Evolutionary conservation across 2,329 filamentous ascomycete species (phyloP).

Genomic region (Pyrenochaeta sp.): DNA sequence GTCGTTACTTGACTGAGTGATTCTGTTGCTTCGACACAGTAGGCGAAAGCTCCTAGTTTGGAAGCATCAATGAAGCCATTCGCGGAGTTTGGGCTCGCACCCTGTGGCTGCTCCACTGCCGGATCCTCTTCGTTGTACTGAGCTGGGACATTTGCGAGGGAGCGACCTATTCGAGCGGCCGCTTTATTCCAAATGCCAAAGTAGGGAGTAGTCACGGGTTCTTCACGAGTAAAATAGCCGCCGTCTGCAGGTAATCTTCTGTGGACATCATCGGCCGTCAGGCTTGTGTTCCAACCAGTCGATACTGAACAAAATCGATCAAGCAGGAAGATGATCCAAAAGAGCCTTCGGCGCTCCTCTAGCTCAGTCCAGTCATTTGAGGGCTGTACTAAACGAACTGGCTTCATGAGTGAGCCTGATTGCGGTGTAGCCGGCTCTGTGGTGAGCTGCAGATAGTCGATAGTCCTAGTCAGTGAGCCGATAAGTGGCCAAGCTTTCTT

Average conservation of each 20-base stretch:
- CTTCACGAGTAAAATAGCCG: slow-evolving; percentile 43
- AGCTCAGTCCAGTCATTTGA: slow-evolving; percentile 40
- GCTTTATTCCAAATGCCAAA: slow-evolving; percentile 48
- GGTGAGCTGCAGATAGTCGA: slow-evolving; percentile 43
- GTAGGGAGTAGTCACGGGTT: slow-evolving; percentile 42
- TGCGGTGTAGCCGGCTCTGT: slow-evolving; percentile 35
- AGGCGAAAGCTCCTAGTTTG: slow-evolving; percentile 44
- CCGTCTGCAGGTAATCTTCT: slow-evolving; percentile 42
- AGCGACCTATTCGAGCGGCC: slow-evolving; percentile 40
- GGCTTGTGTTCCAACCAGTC: slow-evolving; percentile 43
- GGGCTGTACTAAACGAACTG: slow-evolving; percentile 32
- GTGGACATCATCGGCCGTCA: slow-evolving; percentile 45
- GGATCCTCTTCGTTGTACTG: slow-evolving; percentile 46
- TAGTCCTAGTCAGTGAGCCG: slow-evolving; percentile 43
- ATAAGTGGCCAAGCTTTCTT: slow-evolving; percentile 43
- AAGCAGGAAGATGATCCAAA: slow-evolving; percentile 45
- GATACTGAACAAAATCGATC: slow-evolving; percentile 43
- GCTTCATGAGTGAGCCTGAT: slow-evolving; percentile 38
- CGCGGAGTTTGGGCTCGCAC: slow-evolving; percentile 38
- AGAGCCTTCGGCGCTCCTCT: slow-evolving; percentile 41
- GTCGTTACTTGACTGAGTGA: slow-evolving; percentile 44
- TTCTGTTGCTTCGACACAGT: slow-evolving; percentile 44
- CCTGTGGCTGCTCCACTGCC: slow-evolving; percentile 27
- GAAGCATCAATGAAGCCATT: slow-evolving; percentile 44
- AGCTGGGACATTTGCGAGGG: slow-evolving; percentile 40